Base-by-base conservation (phyloP, 1,284 basidiomycete species). In the Irpex rosettiformis region DNA sequence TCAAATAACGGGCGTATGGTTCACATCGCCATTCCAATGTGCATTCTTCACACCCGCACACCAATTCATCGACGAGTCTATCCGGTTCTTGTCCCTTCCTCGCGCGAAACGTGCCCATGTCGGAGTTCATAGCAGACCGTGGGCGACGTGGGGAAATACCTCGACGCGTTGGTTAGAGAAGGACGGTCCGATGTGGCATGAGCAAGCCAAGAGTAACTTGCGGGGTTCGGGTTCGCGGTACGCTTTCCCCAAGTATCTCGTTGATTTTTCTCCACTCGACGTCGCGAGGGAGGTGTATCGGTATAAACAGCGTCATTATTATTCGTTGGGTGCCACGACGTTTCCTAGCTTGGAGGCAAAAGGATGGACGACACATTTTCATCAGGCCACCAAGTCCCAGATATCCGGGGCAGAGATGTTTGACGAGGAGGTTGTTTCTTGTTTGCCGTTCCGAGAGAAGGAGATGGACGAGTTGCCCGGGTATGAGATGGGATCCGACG, bases 251-350 rank as follows among this genome's bases (percentile, higher is more conserved):
- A n/a, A 22, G 22, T 55, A 40, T 24, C 25, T 58, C 10, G 43
- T 58, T 52, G 57, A 58, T 37, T 58, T 58, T 24, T 30, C 57
- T 2, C 57, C 57, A 10, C 3, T 47, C 2, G 57, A 58, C 25
- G 40, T 58, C 8, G 52, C 52, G 24, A 21, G 40, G 13, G 57
- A 42, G 18, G 57, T 54, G 4, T 10, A 45, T 54, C 18, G n/a
- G 22, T 49, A 51, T 28, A 21, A 16, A 2, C 48, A 51, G 2
- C 6, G 2, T 4, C 43, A 45, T n/a, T 3, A 4, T 37, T n/a
- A 1, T 37, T 37, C 33, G 11, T 37, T n/a, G 10, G 2, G 16
- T 37, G 10, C 22, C 13, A 7, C 22, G 27, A 16, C 48, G 48
- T 27, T 27, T 18, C 22, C 43, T 2, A 47, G 49, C 28, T n/a